These are phyloP conservation scores for Nakaseomyces sp. DNA, from an alignment of 1,139 yeast species.

Conservation along the genomic window DNA sequence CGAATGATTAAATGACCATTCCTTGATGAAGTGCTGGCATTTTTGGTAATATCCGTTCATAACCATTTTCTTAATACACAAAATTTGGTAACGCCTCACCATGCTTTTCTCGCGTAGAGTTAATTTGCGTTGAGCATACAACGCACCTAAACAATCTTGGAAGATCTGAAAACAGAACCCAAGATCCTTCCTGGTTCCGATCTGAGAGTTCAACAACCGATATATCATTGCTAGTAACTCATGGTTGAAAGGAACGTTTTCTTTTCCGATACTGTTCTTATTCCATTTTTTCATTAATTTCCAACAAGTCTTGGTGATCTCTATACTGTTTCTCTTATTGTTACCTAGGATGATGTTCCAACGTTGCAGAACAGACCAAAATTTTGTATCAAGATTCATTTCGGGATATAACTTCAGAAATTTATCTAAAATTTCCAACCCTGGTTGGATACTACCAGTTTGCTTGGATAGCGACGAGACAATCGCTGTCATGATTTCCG, in stretches of 20 bases:
- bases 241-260: slow-evolving; percentile 14
- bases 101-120: slow-evolving; percentile 12
- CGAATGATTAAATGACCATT: slow-evolving; percentile 16
- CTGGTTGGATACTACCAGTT: slow-evolving; percentile 14
- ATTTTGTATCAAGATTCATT: slow-evolving; percentile 14
- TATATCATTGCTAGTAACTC: slow-evolving; percentile 4
- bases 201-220: neutral
- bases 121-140: slow-evolving; percentile 13
- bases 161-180: slow-evolving; percentile 19
- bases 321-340: slow-evolving; percentile 13
- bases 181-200: slow-evolving; percentile 12
- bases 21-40: slow-evolving; percentile 16
- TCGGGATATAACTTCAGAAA: slow-evolving; percentile 18
- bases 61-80: slow-evolving; percentile 17
- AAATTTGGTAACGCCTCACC: slow-evolving; percentile 16
- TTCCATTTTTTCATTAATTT: slow-evolving; percentile 21
- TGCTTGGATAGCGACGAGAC: slow-evolving; percentile 18
- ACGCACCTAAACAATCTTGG: slow-evolving; percentile 12
- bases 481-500: slow-evolving; percentile 18
- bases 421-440: slow-evolving; percentile 16
- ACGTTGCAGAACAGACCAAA: slow-evolving; percentile 24
- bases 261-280: slow-evolving; percentile 6
- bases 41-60: slow-evolving; percentile 12
- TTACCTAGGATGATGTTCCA: slow-evolving; percentile 12
- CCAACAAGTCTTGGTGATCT: slow-evolving; percentile 13